Evolutionary conservation across 805 yeast species (phyloP).

Genomic region (Hanseniaspora pseudoguilliermondii): DNA sequence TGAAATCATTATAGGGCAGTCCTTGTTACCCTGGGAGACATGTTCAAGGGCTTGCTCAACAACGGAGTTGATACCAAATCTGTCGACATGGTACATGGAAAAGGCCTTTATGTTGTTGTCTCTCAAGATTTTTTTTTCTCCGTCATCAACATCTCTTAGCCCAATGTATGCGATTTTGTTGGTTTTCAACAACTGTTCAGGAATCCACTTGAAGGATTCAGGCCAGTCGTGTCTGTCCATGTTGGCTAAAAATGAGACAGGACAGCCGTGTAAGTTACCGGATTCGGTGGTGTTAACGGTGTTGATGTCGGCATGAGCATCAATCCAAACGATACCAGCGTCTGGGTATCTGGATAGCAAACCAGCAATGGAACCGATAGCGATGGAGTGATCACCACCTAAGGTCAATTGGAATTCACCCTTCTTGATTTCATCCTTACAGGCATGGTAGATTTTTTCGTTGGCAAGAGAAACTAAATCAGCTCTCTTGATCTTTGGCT

Average conservation of each 20-base stretch:
- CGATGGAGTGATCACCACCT: slow-evolving; percentile 96
- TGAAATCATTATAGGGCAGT: slow-evolving; percentile 67
- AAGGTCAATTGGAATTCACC: slow-evolving; percentile 59
- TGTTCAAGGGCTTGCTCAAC: slow-evolving; percentile 78
- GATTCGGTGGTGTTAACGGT: slow-evolving; percentile 70
- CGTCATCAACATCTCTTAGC: slow-evolving; percentile 80
- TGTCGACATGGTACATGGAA: slow-evolving; percentile 93
- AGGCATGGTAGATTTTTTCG: slow-evolving; percentile 48
- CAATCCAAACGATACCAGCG: slow-evolving; percentile 88
- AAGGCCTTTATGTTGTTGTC: slow-evolving; percentile 68
- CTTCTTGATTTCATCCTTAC: slow-evolving; percentile 35
- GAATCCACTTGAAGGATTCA: slow-evolving; percentile 66
- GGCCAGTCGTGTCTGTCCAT: slow-evolving; percentile 57
- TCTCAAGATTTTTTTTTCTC: slow-evolving; percentile 62
- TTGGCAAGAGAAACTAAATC: slow-evolving; percentile 64
- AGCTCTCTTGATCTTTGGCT: slow-evolving; percentile 54
- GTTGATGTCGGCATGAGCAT: slow-evolving; percentile 96
- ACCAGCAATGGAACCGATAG: slow-evolving; percentile 84
- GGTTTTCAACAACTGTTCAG: slow-evolving; percentile 47
- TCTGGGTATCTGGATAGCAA: slow-evolving; percentile 69
- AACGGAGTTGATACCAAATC: slow-evolving; percentile 82
- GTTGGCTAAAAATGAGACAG: slow-evolving; percentile 82
- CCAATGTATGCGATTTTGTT: slow-evolving; percentile 83
- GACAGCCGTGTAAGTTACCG: slow-evolving; percentile 95
- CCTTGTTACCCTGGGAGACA: slow-evolving; percentile 35